Conservation (phyloP, 148 eudicot genomes). For the Talinum fruticosum region DNA sequence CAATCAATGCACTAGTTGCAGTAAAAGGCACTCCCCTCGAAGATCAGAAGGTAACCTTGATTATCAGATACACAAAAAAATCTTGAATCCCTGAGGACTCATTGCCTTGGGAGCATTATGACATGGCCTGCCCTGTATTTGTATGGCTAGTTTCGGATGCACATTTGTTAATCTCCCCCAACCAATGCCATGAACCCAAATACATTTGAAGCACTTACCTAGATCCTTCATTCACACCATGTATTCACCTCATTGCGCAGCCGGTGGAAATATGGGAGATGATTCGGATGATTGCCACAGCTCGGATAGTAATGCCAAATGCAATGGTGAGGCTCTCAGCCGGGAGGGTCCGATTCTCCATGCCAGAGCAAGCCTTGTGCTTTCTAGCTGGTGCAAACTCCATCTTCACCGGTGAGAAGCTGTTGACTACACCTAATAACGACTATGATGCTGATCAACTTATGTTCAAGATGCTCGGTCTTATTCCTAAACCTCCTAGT, state of each 20-base stretch:
- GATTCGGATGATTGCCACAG: conserved; percentile 98
- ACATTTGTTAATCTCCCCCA: too few relatives aligned
- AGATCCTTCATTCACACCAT: too few relatives aligned
- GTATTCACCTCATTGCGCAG: conserved; percentile 31
- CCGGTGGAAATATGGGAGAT: conserved; percentile 98
- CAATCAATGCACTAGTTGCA: conserved; percentile 90
- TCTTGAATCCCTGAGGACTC: too few relatives aligned
- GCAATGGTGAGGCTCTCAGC: conserved; percentile 98
- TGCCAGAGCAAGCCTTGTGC: conserved; percentile 95
- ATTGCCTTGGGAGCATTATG: too few relatives aligned
- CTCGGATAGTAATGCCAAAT: conserved; percentile 88
- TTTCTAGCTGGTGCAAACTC: conserved; percentile 97
- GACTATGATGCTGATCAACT: conserved; percentile 84
- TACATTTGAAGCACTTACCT: too few relatives aligned
- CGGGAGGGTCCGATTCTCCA: conserved; percentile 78
- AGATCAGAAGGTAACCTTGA: conserved; percentile 78
- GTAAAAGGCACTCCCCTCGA: conserved; percentile 98
- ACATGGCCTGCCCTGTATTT: too few relatives aligned
- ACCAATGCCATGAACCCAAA: too few relatives aligned
- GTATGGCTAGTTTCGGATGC: too few relatives aligned
- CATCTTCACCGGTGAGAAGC: conserved; percentile 94
- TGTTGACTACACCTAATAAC: conserved; percentile 87
- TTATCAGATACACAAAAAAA: background rate
- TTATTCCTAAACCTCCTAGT: conserved; percentile 73
- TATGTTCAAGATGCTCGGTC: conserved; percentile 91